A percentile compares a stretch with the other conserved stretches of the same genome.
These are phyloP conservation scores for Fistulifera solaris DNA, from an alignment of 108 stramenopile genomes.

Conservation along the genomic window DNA sequence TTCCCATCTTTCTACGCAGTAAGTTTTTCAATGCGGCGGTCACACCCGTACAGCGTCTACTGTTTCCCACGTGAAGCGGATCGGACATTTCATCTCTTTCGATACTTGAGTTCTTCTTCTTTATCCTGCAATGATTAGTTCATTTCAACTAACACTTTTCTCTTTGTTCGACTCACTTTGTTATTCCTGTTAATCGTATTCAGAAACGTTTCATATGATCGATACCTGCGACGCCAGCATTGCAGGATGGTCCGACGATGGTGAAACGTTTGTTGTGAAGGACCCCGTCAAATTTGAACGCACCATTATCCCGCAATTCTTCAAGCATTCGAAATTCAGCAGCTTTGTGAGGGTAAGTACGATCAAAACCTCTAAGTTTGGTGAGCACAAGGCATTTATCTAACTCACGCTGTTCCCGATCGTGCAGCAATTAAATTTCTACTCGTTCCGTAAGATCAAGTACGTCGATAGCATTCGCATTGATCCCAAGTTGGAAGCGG, in stretches of 20 bases:
- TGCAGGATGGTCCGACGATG: slow-evolving; percentile 71
- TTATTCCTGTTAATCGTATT: too few species aligned
- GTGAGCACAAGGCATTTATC: not conserved
- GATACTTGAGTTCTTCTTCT: too few species aligned
- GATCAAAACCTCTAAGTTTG: not conserved
- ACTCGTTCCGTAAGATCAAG: slow-evolving; percentile 79
- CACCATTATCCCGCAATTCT: slow-evolving; percentile 85
- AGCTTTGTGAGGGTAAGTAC: slow-evolving; percentile 58
- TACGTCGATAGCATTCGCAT: slow-evolving; percentile 60
- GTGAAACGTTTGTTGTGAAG: slow-evolving; percentile 74
- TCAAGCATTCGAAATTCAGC: slow-evolving; percentile 90
- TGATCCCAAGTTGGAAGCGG: slow-evolving; percentile 53
- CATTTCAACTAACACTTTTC: too few species aligned
- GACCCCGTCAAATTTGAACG: slow-evolving; percentile 59
- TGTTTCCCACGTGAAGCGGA: not conserved
- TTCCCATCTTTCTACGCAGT: slow-evolving; percentile 50
- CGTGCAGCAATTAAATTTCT: slow-evolving; percentile 86
- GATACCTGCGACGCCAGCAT: slow-evolving; percentile 62
- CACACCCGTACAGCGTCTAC: not conserved
- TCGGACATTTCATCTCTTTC: not conserved
- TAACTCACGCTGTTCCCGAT: not conserved
- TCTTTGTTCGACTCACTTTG: not conserved
- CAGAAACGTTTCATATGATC: slow-evolving; percentile 84
- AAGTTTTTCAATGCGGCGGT: slow-evolving; percentile 14
- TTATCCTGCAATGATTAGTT: too few species aligned